Conservation (phyloP, 768 basidiomycete species). For the Trametes cingulata region DNA sequence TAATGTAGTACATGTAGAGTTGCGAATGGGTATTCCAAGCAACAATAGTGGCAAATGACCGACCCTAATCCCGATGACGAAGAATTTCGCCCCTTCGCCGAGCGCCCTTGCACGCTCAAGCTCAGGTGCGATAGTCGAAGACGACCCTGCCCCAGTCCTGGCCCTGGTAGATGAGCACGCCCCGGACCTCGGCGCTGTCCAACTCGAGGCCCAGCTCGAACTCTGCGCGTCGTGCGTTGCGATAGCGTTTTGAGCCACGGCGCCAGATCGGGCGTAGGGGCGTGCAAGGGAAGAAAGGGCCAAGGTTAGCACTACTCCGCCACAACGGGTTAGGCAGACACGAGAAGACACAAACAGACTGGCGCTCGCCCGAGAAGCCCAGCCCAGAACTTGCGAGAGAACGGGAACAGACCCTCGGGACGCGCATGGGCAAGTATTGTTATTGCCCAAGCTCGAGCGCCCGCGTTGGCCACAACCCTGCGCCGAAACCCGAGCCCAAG, state of each 20-base stretch:
- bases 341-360: background rate
- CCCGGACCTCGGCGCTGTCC: conserved; percentile 86
- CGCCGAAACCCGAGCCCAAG: background rate
- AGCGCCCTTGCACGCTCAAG: background rate
- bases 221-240: conserved; percentile 53
- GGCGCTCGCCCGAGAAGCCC: background rate
- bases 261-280: background rate
- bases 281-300: background rate
- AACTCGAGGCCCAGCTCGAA: conserved; percentile 84
- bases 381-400: no score
- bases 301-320: background rate
- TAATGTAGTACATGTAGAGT: background rate
- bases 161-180: conserved; percentile 70
- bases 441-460: no score
- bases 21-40: no score
- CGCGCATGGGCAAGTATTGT: background rate
- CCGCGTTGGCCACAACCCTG: no score
- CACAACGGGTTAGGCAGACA: background rate
- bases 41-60: no score
- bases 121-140: conserved; percentile 48
- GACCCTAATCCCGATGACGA: background rate
- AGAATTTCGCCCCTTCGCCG: background rate
- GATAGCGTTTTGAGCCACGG: background rate
- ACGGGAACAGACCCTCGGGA: background rate
- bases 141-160: conserved; percentile 81